These are phyloP conservation scores for Pelargonium citronellum DNA, from an alignment of 441 rosid genomes.

Conservation along the genomic window DNA sequence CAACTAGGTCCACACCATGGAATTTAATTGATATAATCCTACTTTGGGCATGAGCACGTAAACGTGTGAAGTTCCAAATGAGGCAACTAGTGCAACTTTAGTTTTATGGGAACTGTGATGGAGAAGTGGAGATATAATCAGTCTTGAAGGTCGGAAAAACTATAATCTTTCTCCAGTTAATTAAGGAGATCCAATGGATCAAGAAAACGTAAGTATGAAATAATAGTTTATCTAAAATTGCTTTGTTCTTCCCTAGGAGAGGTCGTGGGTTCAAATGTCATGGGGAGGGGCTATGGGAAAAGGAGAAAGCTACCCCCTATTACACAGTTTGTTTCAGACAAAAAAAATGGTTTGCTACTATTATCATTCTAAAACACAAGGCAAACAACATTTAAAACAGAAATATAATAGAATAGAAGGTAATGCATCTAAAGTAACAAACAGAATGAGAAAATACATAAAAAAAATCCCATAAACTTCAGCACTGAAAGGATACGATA, in stretches of 20 bases:
- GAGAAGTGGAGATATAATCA: background rate
- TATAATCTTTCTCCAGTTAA: background rate
- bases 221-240: background rate
- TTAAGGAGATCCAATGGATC: background rate
- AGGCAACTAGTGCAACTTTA: background rate
- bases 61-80: background rate
- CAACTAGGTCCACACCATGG: too few relatives aligned
- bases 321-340: too few relatives aligned
- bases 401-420: background rate
- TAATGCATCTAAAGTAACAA: background rate
- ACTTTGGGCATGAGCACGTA: background rate
- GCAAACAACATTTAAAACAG: background rate
- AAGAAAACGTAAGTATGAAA: background rate
- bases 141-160: background rate
- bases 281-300: too few relatives aligned
- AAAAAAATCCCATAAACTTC: background rate
- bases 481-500: slow-evolving; percentile 68
- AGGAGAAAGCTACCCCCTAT: too few relatives aligned
- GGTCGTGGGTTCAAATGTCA: too few relatives aligned
- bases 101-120: background rate
- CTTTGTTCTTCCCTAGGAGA: background rate
- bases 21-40: background rate
- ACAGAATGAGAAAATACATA: slow-evolving; percentile 1
- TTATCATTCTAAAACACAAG: background rate
- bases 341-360: background rate